These are phyloP conservation scores for Curvularia sp. DNA, from an alignment of 2,329 filamentous ascomycete genomes.

Conservation along the genomic window DNA sequence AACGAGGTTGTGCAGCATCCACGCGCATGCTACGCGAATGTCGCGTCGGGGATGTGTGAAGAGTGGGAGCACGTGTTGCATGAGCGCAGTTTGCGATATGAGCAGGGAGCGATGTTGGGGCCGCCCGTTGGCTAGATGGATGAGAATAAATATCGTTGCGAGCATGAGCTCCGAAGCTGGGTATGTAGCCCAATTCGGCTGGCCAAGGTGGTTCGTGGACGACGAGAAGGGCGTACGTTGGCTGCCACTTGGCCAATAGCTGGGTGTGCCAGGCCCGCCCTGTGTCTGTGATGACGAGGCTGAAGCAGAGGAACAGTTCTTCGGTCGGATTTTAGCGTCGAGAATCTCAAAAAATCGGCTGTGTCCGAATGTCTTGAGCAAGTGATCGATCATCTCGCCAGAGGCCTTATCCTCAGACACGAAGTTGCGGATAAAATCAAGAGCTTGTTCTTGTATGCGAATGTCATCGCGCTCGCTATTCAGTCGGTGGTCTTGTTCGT, in stretches of 20 bases:
- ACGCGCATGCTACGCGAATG: conserved; percentile 80
- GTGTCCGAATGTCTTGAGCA: conserved; percentile 78
- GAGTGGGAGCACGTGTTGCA: conserved; percentile 75
- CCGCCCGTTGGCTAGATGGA: conserved; percentile 85
- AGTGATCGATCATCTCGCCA: conserved; percentile 79
- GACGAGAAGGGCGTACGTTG: conserved; percentile 60
- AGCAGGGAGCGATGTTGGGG: conserved; percentile 74
- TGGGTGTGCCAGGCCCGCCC: conserved; percentile 25
- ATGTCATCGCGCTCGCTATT: conserved; percentile 79
- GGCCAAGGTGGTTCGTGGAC: conserved; percentile 49
- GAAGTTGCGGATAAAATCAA: conserved; percentile 89
- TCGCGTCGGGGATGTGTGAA: conserved; percentile 75
- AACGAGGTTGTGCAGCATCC: conserved; percentile 84
- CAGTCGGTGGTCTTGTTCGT: conserved; percentile 71
- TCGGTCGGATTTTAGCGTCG: conserved; percentile 74
- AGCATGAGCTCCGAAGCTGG: conserved; percentile 70
- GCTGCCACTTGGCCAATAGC: conserved; percentile 67
- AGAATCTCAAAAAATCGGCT: conserved; percentile 82
- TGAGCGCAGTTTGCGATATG: conserved; percentile 75
- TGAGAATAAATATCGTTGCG: conserved; percentile 80
- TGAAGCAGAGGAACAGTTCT: conserved; percentile 21
- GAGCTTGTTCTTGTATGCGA: conserved; percentile 86
- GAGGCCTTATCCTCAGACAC: conserved; percentile 69
- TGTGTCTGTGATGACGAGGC: conserved; percentile 16
- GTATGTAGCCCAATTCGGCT: conserved; percentile 46